These are phyloP conservation scores for Hirschioporus abietinus DNA, from an alignment of 768 basidiomycete species.

Conservation along the genomic window DNA sequence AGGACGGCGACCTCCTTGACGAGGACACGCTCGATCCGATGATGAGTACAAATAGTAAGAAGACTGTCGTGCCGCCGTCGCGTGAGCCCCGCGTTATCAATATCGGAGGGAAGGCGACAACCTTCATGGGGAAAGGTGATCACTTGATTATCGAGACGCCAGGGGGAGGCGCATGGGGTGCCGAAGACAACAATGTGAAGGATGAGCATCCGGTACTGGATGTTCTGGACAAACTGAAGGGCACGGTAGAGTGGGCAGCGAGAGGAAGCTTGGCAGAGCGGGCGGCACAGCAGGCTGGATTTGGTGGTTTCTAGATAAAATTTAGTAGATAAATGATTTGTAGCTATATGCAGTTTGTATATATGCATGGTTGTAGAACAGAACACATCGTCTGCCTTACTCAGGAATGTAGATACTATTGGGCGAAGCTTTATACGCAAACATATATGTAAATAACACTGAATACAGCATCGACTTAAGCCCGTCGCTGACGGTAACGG, in stretches of 20 bases:
- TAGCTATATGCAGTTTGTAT: too few relatives aligned
- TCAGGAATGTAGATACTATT: background rate
- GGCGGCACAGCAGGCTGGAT: constrained; percentile 56
- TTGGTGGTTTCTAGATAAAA: constrained; percentile 17
- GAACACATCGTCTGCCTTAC: too few relatives aligned
- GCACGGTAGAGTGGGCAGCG: constrained; percentile 57
- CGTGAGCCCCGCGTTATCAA: constrained; percentile 56
- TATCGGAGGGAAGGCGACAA: constrained; percentile 83
- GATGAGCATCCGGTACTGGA: constrained; percentile 20
- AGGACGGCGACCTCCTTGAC: constrained; percentile 59
- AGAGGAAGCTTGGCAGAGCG: constrained; percentile 65
- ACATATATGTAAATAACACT: background rate
- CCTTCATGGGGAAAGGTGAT: constrained; percentile 88
- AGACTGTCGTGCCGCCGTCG: constrained; percentile 5
- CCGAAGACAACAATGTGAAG: constrained; percentile 14
- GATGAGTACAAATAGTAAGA: constrained; percentile 3
- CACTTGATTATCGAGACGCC: constrained; percentile 79
- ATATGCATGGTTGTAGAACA: too few relatives aligned
- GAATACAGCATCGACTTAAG: too few relatives aligned
- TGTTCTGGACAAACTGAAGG: constrained; percentile 21
- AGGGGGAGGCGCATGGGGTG: constrained; percentile 87
- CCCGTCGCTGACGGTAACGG: too few relatives aligned
- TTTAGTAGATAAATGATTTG: too few relatives aligned
- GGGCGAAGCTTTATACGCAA: background rate
- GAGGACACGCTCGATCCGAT: constrained; percentile 14